Conservation (phyloP, 345 rosid genomes). For the Gossypium rotundifolium region DNA sequence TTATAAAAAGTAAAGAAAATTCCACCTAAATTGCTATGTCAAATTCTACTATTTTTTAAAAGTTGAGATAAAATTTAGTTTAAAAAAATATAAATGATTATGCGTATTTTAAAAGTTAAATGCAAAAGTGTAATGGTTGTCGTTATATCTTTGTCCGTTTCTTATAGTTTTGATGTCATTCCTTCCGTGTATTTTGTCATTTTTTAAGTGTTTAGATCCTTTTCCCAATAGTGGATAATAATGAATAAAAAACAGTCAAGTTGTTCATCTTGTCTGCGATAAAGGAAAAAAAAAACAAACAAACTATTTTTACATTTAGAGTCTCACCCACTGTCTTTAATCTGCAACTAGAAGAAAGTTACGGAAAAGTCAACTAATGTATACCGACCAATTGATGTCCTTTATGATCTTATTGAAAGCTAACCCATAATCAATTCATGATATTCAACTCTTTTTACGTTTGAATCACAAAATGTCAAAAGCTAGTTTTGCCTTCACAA, state of each 20-base stretch:
- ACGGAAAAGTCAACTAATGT: constrained; percentile 20
- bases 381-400: constrained; percentile 8
- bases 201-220: not conserved
- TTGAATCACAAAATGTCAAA: constrained; percentile 9
- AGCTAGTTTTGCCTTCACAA: constrained; percentile 3
- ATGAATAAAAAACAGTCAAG: not conserved
- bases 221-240: not conserved
- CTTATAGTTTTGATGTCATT: constrained; percentile 1
- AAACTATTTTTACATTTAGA: not conserved
- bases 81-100: no score
- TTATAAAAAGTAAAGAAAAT: no score
- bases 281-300: not conserved
- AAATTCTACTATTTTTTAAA: no score
- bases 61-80: no score
- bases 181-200: not conserved
- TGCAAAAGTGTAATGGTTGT: not conserved
- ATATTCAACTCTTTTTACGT: not conserved
- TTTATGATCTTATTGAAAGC: no score
- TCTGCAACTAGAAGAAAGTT: not conserved
- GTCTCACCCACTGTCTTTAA: constrained; percentile 17
- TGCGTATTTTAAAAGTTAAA: no score
- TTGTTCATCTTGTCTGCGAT: not conserved
- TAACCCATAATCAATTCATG: not conserved
- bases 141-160: constrained; percentile 1
- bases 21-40: no score